Evolutionary conservation across 768 basidiomycete genomes (phyloP), one percentile per base, ranked within the genome.

Genomic region (Nevesoporus exiguus): DNA sequence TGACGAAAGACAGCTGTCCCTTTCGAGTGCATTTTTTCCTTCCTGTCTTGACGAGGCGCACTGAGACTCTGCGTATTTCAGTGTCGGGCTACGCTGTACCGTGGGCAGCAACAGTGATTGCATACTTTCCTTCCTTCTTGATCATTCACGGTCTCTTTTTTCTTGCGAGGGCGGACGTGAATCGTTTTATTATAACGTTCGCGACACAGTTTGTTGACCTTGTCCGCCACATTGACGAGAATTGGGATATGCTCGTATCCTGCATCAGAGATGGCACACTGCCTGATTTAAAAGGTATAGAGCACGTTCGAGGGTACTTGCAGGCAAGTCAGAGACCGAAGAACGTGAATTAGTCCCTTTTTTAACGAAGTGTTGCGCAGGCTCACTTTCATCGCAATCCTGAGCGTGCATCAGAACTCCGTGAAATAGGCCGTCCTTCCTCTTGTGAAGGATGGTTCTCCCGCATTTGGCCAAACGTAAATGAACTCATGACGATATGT

Each of bases 121-220:
- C 25, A 8, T 14, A 56, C 14, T 44, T 59, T 40, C 58, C 57
- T 3, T 56, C 65, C 5, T 60, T 64, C 36, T 31, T 66, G 10
- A 22, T 59, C 25, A 59, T 67, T 4, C 61, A 65, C 11, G 58
- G 58, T 5, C 54, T 65, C 11, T 65, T 66, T 49, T 58, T 58
- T 36, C 51, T 66, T 7, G 37, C 45, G 33, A 19, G n/a, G 9
- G 14, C 5, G 27, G 30, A 52, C 14, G 4, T 67, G 15, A n/a
- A 19, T 0, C 27, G 2, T 5, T 51, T 66, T 22, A 3, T 5
- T 1, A 13, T 37, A 27, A 0, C 5, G 14, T 48, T 37, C n/a
- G 39, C 29, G 3, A 40, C 48, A 5, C 14, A 49, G 14, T 57
- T 64, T 19, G 13, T 59, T 3, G 60, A 51, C 27, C 39, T 66